Conservation (phyloP, 768 basidiomycete species). For the Chalciporus piperatus region DNA sequence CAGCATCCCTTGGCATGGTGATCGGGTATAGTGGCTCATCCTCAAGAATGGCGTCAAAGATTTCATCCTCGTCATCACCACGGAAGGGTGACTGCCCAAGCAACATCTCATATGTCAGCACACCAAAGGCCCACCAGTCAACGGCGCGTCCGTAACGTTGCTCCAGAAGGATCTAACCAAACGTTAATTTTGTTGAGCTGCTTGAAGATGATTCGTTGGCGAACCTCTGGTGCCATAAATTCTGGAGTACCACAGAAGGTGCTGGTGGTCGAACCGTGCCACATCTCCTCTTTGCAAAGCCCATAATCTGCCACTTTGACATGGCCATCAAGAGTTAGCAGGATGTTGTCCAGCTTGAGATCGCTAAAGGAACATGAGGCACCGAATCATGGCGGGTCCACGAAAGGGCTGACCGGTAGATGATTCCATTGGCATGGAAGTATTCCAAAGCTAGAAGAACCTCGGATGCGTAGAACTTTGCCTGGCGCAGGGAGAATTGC, state of each 20-base stretch:
- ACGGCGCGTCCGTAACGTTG: constrained; percentile 98
- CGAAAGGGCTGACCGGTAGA: constrained; percentile 74
- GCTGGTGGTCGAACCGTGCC: constrained; percentile 91
- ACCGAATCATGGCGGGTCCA: background rate
- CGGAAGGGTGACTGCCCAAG: constrained; percentile 99
- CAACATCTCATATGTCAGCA: constrained; percentile 98
- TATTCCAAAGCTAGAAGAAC: constrained; percentile 95
- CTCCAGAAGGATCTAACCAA: constrained; percentile 89
- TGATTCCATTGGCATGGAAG: constrained; percentile 98
- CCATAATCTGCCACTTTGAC: constrained; percentile 99
- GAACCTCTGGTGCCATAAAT: constrained; percentile 98
- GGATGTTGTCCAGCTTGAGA: constrained; percentile 96
- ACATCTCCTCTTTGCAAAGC: constrained; percentile 99
- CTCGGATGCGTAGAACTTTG: constrained; percentile 98
- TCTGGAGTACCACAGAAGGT: constrained; percentile 99
- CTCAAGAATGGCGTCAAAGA: constrained; percentile 98
- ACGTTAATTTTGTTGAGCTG: constrained; percentile 1
- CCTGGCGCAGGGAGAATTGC: constrained; percentile 97
- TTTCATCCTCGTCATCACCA: constrained; percentile 99
- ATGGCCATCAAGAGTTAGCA: constrained; percentile 94
- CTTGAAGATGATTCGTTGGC: constrained; percentile 12
- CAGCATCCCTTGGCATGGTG: constrained; percentile 97
- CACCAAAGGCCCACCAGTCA: constrained; percentile 99
- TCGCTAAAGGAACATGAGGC: constrained; percentile 86
- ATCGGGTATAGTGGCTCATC: constrained; percentile 99